phyloP scores from a whole-genome alignment of 257 asterid species.

The Coffea eugenioides region DNA sequence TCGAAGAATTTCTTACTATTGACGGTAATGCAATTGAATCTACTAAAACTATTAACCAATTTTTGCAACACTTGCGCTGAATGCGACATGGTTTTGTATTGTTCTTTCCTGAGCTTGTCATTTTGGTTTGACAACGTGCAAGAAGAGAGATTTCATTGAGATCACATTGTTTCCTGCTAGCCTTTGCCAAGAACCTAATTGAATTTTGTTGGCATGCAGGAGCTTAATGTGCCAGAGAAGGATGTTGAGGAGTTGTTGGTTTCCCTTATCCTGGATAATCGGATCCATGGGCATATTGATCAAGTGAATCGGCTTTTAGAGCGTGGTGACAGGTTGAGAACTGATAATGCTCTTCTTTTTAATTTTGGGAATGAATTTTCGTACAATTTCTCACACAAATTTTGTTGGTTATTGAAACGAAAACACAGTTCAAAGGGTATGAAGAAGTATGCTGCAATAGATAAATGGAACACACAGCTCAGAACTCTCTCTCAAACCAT shows the following conservation, averaged over 20 bases:
- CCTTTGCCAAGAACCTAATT: not conserved
- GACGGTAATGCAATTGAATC: not conserved
- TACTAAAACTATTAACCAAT: not conserved
- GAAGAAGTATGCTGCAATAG: slow-evolving; percentile 88
- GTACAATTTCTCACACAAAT: not conserved
- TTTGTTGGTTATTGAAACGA: not conserved
- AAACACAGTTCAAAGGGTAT: slow-evolving; percentile 79
- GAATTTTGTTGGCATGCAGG: slow-evolving; percentile 41
- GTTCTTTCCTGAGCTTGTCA: not conserved
- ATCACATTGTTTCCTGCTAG: not conserved
- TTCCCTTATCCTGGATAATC: slow-evolving; percentile 86
- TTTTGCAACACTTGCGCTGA: not conserved
- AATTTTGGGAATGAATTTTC: not conserved
- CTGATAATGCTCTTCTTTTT: slow-evolving; percentile 3
- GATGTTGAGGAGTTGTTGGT: slow-evolving; percentile 93
- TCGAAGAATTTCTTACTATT: not conserved
- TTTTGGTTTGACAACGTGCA: not conserved
- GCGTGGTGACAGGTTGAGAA: slow-evolving; percentile 84
- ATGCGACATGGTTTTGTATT: not conserved
- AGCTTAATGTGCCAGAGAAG: slow-evolving; percentile 95
- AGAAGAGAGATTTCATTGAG: not conserved
- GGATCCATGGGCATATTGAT: slow-evolving; percentile 89
- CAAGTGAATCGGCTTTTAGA: slow-evolving; percentile 90
- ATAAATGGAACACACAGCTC: slow-evolving; percentile 94
- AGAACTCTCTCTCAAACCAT: slow-evolving; percentile 74